Conservation (phyloP, 148 eudicot genomes). For the Polygonum maritimum region DNA sequence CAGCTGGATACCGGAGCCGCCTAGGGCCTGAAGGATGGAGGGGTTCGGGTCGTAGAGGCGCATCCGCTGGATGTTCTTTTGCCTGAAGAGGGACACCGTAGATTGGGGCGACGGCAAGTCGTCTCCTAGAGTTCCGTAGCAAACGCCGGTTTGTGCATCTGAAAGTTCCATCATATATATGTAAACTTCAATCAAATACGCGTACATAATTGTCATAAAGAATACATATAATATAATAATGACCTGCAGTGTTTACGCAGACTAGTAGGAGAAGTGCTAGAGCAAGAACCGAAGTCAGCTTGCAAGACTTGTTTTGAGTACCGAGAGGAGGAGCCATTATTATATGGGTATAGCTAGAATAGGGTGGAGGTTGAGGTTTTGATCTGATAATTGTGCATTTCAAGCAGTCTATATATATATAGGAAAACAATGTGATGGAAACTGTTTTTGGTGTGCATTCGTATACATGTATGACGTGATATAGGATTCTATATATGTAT, state of each 20-base stretch:
- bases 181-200: neutral
- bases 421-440: neutral
- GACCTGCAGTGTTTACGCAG: neutral
- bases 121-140: constrained; percentile 25
- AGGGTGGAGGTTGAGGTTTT: neutral
- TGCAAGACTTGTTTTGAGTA: neutral
- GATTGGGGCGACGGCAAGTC: constrained; percentile 25
- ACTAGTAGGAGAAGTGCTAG: neutral
- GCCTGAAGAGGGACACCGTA: constrained; percentile 19
- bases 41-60: constrained; percentile 29
- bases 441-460: neutral
- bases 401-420: neutral
- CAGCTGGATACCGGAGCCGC: constrained; percentile 33
- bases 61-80: constrained; percentile 23
- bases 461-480: neutral
- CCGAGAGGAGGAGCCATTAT: neutral
- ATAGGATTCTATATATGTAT: too few relatives aligned
- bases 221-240: neutral
- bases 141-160: constrained; percentile 13
- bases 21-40: constrained; percentile 24
- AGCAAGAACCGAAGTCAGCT: neutral
- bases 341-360: neutral
- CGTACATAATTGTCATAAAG: neutral
- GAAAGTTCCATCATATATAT: neutral
- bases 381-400: neutral